Percentiles rank a stretch among this genome's conserved stretches.
phyloP scores from a whole-genome alignment of 495 filamentous ascomycete species.

The Aspergillus homomorphus region DNA sequence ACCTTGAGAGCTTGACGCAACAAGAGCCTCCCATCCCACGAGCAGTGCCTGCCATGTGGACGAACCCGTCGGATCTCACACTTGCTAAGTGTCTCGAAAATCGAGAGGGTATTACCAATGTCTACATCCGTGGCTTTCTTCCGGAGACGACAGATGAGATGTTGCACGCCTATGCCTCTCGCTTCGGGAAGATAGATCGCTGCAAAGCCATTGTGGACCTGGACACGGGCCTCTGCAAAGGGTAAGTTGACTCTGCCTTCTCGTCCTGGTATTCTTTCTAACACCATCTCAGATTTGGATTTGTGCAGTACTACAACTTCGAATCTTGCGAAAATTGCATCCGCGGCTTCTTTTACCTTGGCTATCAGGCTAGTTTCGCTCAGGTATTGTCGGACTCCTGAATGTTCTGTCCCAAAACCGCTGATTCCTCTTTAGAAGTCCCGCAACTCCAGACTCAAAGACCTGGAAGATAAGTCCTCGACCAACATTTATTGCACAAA shows the following conservation, averaged over 20 bases:
- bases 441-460: slow-evolving; percentile 93
- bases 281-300: slow-evolving; percentile 72
- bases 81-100: slow-evolving; percentile 91
- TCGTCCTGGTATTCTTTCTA: neutral
- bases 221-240: slow-evolving; percentile 88
- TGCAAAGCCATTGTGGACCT: slow-evolving; percentile 98
- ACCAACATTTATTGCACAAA: slow-evolving; percentile 98
- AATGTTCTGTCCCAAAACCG: neutral
- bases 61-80: slow-evolving; percentile 67
- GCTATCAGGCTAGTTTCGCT: slow-evolving; percentile 96
- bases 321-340: slow-evolving; percentile 93
- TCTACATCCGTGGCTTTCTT: slow-evolving; percentile 93
- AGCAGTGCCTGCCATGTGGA: slow-evolving; percentile 83
- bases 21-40: slow-evolving; percentile 79
- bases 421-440: slow-evolving; percentile 61
- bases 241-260: slow-evolving; percentile 57
- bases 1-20: slow-evolving; percentile 67
- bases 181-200: slow-evolving; percentile 87
- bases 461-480: slow-evolving; percentile 76
- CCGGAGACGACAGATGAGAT: slow-evolving; percentile 93
- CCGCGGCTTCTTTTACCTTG: slow-evolving; percentile 86
- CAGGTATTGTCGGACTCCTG: slow-evolving; percentile 47
- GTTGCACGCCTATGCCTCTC: slow-evolving; percentile 72
- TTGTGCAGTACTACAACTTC: slow-evolving; percentile 86
- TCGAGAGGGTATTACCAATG: slow-evolving; percentile 81